Evolutionary conservation across 2,329 filamentous ascomycete species (phyloP).

Genomic region (Penicillium psychrosexuale): DNA sequence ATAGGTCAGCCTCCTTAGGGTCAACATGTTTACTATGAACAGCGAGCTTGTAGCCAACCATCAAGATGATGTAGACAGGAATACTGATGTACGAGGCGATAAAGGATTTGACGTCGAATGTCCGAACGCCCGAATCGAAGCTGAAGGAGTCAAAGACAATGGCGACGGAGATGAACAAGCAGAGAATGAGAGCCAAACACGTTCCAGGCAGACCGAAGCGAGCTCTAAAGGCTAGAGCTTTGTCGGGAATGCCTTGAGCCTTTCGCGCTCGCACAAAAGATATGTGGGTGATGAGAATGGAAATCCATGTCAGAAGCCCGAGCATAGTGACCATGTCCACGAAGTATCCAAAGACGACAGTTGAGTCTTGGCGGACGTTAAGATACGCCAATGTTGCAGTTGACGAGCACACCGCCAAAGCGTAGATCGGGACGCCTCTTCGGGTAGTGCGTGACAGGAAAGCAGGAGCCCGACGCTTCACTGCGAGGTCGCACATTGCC

Average conservation of each 20-base stretch:
- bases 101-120: conserved; percentile 68
- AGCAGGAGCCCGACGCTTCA: conserved; percentile 66
- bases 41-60: conserved; percentile 63
- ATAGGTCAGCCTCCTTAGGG: conserved; percentile 63
- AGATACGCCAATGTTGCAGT: conserved; percentile 66
- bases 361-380: conserved; percentile 57
- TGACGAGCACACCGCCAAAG: conserved; percentile 58
- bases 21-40: conserved; percentile 55
- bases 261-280: conserved; percentile 61
- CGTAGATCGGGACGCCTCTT: conserved; percentile 66
- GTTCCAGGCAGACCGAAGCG: conserved; percentile 69
- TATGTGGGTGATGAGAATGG: conserved; percentile 65
- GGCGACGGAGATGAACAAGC: conserved; percentile 69
- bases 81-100: conserved; percentile 73
- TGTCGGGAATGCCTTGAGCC: conserved; percentile 57
- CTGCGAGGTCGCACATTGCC: conserved; percentile 67
- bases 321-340: conserved; percentile 66
- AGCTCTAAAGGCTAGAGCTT: conserved; percentile 60
- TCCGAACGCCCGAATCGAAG: conserved; percentile 43
- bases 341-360: conserved; percentile 60
- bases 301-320: conserved; percentile 64
- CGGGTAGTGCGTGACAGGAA: conserved; percentile 68
- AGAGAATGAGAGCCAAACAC: conserved; percentile 64
- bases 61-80: conserved; percentile 66
- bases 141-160: conserved; percentile 74